A percentile compares a stretch with the other conserved stretches of the same genome.
Evolutionary conservation across 768 basidiomycete species (phyloP).

Genomic region (Royoungia palumana): DNA sequence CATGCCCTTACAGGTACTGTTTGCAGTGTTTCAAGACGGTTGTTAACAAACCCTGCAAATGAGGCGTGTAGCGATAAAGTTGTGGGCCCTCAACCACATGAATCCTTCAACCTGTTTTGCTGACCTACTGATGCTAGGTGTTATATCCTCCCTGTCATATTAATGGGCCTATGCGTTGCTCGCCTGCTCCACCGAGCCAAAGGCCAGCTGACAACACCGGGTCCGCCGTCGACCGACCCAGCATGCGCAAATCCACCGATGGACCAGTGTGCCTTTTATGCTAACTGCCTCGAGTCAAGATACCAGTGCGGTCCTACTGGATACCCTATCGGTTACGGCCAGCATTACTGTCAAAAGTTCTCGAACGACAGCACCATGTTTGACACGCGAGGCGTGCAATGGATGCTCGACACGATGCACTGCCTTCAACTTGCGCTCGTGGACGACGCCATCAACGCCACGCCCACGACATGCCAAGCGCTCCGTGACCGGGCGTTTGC

Average conservation of each 20-base stretch:
- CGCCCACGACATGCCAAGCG: constrained; percentile 29
- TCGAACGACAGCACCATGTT: constrained; percentile 27
- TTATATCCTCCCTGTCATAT: not conserved
- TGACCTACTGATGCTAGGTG: not conserved
- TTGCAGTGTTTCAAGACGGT: no score
- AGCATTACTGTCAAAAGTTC: constrained; percentile 41
- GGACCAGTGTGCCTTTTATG: constrained; percentile 43
- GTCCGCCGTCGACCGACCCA: constrained; percentile 14
- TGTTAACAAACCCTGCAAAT: no score
- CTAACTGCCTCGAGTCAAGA: constrained; percentile 41
- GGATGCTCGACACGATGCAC: constrained; percentile 46
- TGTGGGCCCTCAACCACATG: no score
- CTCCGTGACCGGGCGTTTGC: constrained; percentile 39
- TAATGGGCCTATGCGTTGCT: not conserved
- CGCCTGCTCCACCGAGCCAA: not conserved
- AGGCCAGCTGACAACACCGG: not conserved
- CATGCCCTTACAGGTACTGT: no score
- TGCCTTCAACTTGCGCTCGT: constrained; percentile 44
- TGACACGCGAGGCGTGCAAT: constrained; percentile 34
- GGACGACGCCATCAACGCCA: constrained; percentile 28
- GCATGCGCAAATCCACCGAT: constrained; percentile 31
- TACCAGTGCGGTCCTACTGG: constrained; percentile 44
- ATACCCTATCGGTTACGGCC: constrained; percentile 43
- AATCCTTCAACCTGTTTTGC: no score
- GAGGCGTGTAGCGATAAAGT: no score